These are phyloP conservation scores for Phytophthora litchii DNA, from an alignment of 352 stramenopile species.

Conservation along the genomic window DNA sequence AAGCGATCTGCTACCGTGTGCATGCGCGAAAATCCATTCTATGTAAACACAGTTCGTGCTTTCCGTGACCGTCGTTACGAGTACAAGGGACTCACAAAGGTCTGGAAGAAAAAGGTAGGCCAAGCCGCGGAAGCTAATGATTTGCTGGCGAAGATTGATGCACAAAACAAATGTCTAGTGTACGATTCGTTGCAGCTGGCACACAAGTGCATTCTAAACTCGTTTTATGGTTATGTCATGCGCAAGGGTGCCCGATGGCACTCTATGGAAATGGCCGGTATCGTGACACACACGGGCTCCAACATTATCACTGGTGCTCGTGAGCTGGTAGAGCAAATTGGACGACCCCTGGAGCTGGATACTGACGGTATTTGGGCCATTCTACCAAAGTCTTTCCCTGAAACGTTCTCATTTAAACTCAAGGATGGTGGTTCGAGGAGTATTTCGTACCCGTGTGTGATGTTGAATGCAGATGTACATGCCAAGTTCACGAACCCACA, in stretches of 20 bases:
- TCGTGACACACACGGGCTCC: constrained; percentile 98
- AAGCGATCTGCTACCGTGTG: constrained; percentile 96
- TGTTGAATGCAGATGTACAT: constrained; percentile 99
- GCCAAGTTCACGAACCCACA: constrained; percentile 99
- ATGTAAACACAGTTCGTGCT: constrained; percentile 98
- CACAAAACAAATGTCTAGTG: constrained; percentile 88
- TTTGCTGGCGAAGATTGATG: constrained; percentile 86
- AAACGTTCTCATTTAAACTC: constrained; percentile 95
- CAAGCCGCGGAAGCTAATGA: constrained; percentile 84
- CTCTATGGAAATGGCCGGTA: constrained; percentile 99
- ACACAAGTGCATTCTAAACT: constrained; percentile 99
- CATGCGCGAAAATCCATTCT: constrained; percentile 99
- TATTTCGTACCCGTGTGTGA: constrained; percentile 98
- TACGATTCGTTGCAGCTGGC: constrained; percentile 99
- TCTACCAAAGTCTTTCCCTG: constrained; percentile 96
- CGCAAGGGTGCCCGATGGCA: constrained; percentile 98
- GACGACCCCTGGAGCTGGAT: constrained; percentile 97
- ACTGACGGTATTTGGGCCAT: constrained; percentile 99
- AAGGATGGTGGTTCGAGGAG: constrained; percentile 74
- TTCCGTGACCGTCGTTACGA: constrained; percentile 99
- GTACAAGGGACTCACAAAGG: constrained; percentile 99
- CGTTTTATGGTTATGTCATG: constrained; percentile 99
- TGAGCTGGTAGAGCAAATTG: constrained; percentile 94
- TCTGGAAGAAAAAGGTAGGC: constrained; percentile 87
- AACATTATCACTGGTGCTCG: constrained; percentile 98